These are phyloP conservation scores for Cutaneotrichosporon sp. DNA, from an alignment of 1,284 basidiomycete species.

Conservation along the genomic window DNA sequence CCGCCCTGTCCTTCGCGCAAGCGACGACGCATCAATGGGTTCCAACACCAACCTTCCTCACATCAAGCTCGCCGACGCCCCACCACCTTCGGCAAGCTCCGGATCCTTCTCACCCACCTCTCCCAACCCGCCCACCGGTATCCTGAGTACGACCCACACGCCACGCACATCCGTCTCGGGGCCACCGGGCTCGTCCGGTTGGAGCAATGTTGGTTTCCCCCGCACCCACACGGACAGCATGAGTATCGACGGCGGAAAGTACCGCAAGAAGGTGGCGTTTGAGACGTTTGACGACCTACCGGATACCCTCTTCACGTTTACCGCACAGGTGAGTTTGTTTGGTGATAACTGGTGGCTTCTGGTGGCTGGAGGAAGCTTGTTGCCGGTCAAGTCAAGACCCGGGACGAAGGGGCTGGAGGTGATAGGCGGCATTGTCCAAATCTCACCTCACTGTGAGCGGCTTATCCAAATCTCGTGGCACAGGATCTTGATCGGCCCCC, in stretches of 20 bases:
- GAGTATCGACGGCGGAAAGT: constrained; percentile 54
- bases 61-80: constrained; percentile 10
- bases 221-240: constrained; percentile 21
- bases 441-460: neutral
- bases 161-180: constrained; percentile 1
- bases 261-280: constrained; percentile 82
- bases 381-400: neutral
- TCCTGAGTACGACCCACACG: neutral
- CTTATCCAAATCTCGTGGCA: neutral
- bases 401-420: neutral
- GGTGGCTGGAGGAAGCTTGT: neutral
- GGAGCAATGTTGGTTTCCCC: constrained; percentile 16
- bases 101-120: neutral
- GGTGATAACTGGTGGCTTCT: neutral
- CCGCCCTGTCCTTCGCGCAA: neutral
- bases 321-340: constrained; percentile 49
- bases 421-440: too few species aligned
- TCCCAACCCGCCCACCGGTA: neutral
- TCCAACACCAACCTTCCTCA: neutral
- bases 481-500: constrained; percentile 1
- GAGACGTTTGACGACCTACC: constrained; percentile 69
- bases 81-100: neutral
- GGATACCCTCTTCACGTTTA: constrained; percentile 54
- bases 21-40: neutral
- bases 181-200: neutral